Evolutionary conservation across 1,139 yeast species (phyloP), one percentile per base, ranked within the genome.

Genomic region (Saccharomyces hybrid): DNA sequence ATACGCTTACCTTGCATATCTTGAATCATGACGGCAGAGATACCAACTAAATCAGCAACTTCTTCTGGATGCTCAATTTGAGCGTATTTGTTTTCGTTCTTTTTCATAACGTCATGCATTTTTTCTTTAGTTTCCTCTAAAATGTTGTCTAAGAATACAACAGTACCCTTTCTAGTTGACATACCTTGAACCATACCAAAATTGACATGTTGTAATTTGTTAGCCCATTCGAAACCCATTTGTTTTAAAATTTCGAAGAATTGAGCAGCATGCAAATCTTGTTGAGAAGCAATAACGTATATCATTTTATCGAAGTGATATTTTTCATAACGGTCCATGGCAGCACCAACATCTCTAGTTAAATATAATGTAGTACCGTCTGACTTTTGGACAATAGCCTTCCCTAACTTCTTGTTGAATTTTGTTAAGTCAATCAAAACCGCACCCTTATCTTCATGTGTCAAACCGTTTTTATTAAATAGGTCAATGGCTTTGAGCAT

Each of bases 151-250:
- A 95, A 80, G 79, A 95, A 95, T 12, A 95, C 99, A 60, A 95
- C 99, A 47, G 96, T 95, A 64, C 99, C 99, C 75, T 85, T 88
- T 78, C 99, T 86, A 58, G 99, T 93, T 38, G 96, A 87, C 99
- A 95, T 95, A 65, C 99, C 99, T 70, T 83, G 88, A 54, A 95
- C 99, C 95, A 95, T 86, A 73, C 99, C 99, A 66, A 90, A 95
- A 75, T 88, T 93, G 65, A 95, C 82, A 72, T 90, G 98, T 64
- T 79, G 80, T 66, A 93, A 77, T 56, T 78, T 79, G 62, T 81
- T 76, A 50, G 96, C 91, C 96, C 97, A 95, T 58, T 83, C 86
- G 70, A 80, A 84, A 47, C 90, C 98, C 87, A 93, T 82, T 73
- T 88, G 90, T 66, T 93, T 95, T 69, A 93, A 78, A 64, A 91